These are phyloP conservation scores for Botrytis paeoniae DNA, from an alignment of 2,329 filamentous ascomycete genomes.

Conservation along the genomic window DNA sequence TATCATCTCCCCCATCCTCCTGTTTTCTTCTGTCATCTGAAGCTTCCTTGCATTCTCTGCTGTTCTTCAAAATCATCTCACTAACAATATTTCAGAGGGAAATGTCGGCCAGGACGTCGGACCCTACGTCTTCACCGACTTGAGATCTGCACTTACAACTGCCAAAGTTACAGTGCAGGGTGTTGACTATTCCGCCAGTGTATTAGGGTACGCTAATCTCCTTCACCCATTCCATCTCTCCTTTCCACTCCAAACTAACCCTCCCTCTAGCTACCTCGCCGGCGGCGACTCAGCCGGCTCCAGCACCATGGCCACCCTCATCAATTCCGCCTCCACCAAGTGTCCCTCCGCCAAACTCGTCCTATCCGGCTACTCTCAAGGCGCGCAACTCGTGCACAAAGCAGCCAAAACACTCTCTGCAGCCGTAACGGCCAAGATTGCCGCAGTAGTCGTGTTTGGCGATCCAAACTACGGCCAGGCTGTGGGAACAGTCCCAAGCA, in stretches of 20 bases:
- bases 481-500: not conserved
- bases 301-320: conserved; percentile 33
- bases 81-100: conserved; percentile 33
- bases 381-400: conserved; percentile 44
- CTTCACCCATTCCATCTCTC: not conserved
- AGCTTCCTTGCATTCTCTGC: not conserved
- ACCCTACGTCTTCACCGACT: conserved; percentile 35
- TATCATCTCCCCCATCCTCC: not conserved
- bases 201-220: conserved; percentile 29
- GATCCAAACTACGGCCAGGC: conserved; percentile 39
- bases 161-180: conserved; percentile 33
- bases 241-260: not conserved
- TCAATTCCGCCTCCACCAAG: conserved; percentile 35
- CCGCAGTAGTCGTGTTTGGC: conserved; percentile 44
- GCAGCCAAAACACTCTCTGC: conserved; percentile 38
- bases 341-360: conserved; percentile 43
- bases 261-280: not conserved
- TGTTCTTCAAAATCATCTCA: not conserved
- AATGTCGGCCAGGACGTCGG: conserved; percentile 43
- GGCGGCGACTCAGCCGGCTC: conserved; percentile 8
- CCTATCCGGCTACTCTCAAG: conserved; percentile 44
- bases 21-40: not conserved
- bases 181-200: conserved; percentile 37
- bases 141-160: conserved; percentile 28
- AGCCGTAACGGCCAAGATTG: conserved; percentile 36